phyloP scores from a whole-genome alignment of 331 rosid genomes.

The Arachis monticola region DNA sequence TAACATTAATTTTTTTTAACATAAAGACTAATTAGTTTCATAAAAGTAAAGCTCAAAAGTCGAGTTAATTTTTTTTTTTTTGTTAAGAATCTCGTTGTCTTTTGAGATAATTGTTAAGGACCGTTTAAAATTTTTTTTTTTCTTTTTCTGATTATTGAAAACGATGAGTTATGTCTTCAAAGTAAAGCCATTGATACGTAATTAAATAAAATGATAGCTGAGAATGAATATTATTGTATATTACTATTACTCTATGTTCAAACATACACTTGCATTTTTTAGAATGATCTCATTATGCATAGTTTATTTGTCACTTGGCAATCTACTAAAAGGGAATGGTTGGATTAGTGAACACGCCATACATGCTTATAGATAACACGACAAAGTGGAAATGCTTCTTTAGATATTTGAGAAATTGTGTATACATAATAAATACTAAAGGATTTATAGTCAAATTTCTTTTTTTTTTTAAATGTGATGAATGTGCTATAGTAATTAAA shows the following conservation, averaged over 20 bases:
- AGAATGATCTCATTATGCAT: slow-evolving; percentile 15
- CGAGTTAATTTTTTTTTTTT: no score
- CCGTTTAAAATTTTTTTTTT: no score
- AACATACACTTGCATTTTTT: slow-evolving; percentile 24
- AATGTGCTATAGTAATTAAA: no score
- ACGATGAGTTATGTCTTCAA: slow-evolving; percentile 1
- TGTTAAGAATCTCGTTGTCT: no score
- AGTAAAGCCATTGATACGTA: slow-evolving; percentile 3
- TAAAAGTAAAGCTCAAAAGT: no score
- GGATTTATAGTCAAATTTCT: no score
- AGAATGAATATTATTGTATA: not conserved
- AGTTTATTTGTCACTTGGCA: slow-evolving; percentile 38
- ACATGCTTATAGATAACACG: slow-evolving; percentile 19
- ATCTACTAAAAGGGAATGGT: slow-evolving; percentile 26
- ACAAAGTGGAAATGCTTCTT: not conserved
- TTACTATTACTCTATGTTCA: slow-evolving; percentile 4
- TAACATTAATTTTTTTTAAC: no score
- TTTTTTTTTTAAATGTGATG: no score
- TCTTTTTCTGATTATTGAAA: slow-evolving; percentile 14
- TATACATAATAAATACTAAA: no score
- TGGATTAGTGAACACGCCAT: slow-evolving; percentile 43
- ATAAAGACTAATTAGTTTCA: no score
- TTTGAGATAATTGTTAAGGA: no score
- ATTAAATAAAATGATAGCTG: slow-evolving; percentile 32
- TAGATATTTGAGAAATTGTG: no score